Base-by-base conservation (phyloP, 306 rosid genomes). In the Abrus precatorius region DNA sequence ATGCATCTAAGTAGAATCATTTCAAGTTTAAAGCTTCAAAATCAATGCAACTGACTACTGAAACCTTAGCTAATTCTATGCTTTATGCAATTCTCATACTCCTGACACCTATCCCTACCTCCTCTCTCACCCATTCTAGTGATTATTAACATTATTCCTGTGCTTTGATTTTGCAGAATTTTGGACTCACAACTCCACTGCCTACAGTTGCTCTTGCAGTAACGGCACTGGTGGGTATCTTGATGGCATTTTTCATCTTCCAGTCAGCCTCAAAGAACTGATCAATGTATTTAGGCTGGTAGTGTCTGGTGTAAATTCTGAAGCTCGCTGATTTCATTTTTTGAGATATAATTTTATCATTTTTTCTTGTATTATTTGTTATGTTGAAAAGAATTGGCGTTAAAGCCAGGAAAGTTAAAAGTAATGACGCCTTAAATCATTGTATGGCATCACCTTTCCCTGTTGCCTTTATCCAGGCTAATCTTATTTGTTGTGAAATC, bases 131-230 rank as follows among this genome's bases (percentile, higher is more conserved):
- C 32, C 33, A 69, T 75, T 72, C 62, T 47, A 6, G 69, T 49
- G 47, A 48, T 74, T 7, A 40, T 65, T 49, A 64, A 47, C 57
- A 67, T 9, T 34, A 9, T 63, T 60, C 34, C 0, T 81, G 60
- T 71, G 7, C 81, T 74, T 64, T 69, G 38, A 49, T 81, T 83
- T 67, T 85, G 89, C 92, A 95, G 99, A 95, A 95, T 77, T 90
- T 95, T 74, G 98, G 98, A 83, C 88, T 95, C 40, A 69, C 84
- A 33, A 0, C 34, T 65, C 97, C 99, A 73, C 77, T 89, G 52
- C 99, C 99, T 36, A 87, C 97, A 9, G 96, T 82, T 82, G 98
- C 99, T 70, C 83, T 93, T 84, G 99, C 82, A 45, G 93, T 95
- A 66, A 93, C 99, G 2, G 90, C 87, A 81, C 78, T 93, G 87